These are phyloP conservation scores for Schizosaccharomyces osmophilus DNA, from an alignment of 805 yeast genomes.

Conservation along the genomic window DNA sequence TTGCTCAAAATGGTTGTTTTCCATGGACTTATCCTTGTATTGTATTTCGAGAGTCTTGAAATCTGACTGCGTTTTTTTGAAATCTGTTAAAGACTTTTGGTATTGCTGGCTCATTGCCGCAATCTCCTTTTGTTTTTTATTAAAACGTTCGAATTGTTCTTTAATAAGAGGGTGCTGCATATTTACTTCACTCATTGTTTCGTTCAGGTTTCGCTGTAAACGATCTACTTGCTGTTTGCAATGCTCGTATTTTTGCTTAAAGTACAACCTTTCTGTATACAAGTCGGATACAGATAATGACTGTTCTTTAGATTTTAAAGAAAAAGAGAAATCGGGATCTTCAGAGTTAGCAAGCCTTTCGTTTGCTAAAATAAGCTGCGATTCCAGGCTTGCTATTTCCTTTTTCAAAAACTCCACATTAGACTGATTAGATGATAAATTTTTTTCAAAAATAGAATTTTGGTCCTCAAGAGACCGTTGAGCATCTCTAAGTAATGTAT, in stretches of 20 bases:
- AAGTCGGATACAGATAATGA: neutral
- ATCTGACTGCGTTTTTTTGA: constrained; percentile 15
- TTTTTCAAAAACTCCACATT: neutral
- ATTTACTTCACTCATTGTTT: constrained; percentile 52
- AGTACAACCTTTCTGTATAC: constrained; percentile 3
- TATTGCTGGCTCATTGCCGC: constrained; percentile 29
- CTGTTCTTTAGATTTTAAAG: neutral
- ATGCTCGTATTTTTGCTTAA: constrained; percentile 39
- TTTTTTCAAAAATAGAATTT: neutral
- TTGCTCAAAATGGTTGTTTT: constrained; percentile 11
- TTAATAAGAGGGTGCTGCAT: constrained; percentile 50
- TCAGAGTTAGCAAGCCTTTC: neutral
- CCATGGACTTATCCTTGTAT: constrained; percentile 13
- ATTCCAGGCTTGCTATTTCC: neutral
- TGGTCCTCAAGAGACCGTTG: neutral
- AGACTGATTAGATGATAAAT: neutral
- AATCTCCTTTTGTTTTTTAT: constrained; percentile 30
- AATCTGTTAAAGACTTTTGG: constrained; percentile 17
- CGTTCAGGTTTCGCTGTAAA: constrained; percentile 45
- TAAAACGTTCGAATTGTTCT: constrained; percentile 37
- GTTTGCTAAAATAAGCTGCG: neutral
- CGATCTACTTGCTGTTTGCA: constrained; percentile 50
- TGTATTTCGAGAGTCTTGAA: constrained; percentile 15
- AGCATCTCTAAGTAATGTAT: neutral
- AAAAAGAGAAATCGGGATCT: neutral